Evolutionary conservation across 371 early-diverging fungal genomes (phyloP).

Genomic region (Dinochytrium kinnereticum): DNA sequence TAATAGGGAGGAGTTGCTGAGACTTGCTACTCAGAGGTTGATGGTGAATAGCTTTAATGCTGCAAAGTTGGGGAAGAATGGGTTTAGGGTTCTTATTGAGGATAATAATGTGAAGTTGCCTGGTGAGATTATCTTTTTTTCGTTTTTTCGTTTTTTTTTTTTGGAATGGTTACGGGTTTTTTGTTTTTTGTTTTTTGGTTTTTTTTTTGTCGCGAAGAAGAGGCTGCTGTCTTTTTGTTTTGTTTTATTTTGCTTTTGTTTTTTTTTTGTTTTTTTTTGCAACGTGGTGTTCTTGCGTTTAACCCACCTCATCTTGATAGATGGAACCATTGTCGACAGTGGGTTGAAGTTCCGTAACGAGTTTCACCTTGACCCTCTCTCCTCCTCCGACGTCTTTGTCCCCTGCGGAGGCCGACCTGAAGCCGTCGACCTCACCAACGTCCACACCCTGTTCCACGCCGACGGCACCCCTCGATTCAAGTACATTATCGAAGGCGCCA

Average conservation of each 20-base stretch:
- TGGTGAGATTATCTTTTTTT: slow-evolving; percentile 30
- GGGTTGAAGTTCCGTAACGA: slow-evolving; percentile 95
- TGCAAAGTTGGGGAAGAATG: slow-evolving; percentile 74
- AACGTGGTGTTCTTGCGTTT: too few relatives aligned
- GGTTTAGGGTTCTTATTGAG: slow-evolving; percentile 94
- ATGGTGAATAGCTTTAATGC: slow-evolving; percentile 92
- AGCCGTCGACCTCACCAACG: slow-evolving; percentile 93
- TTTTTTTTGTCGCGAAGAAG: too few relatives aligned
- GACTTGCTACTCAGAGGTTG: slow-evolving; percentile 80
- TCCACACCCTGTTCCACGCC: slow-evolving; percentile 71
- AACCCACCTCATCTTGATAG: slow-evolving; percentile 23
- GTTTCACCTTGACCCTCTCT: slow-evolving; percentile 88
- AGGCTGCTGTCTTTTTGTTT: too few relatives aligned
- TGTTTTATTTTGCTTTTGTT: too few relatives aligned
- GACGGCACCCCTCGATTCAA: slow-evolving; percentile 92
- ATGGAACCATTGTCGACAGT: slow-evolving; percentile 84
- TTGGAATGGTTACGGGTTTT: not conserved
- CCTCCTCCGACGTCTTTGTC: slow-evolving; percentile 90
- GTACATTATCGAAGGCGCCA: slow-evolving; percentile 98
- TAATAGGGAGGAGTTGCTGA: slow-evolving; percentile 80
- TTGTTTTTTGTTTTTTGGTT: slow-evolving; percentile 5
- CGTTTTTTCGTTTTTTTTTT: not conserved
- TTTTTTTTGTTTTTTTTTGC: too few relatives aligned
- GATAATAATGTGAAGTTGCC: slow-evolving; percentile 88
- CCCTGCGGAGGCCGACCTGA: slow-evolving; percentile 99